Percentiles rank a stretch among this genome's conserved stretches.
phyloP scores from a whole-genome alignment of 2,329 filamentous ascomycete species.

The Phoma herbarum region DNA sequence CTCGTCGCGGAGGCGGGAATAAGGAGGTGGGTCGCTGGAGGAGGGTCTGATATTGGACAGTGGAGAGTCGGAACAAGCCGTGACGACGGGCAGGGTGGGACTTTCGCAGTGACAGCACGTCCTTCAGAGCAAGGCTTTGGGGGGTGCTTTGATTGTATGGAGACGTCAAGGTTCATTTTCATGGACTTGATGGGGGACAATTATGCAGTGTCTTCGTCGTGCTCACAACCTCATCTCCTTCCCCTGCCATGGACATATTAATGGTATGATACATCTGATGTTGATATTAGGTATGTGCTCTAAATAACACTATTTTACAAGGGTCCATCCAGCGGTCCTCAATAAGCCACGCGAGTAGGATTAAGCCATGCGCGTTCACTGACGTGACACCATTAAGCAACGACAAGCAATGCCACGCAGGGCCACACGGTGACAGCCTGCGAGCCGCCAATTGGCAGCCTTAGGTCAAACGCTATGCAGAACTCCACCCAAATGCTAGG shows the following conservation, averaged over 20 bases:
- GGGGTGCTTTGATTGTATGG: not conserved
- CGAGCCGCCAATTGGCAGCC: conserved; percentile 21
- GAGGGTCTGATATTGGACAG: conserved; percentile 13
- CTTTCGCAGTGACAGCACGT: not conserved
- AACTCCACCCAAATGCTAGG: conserved; percentile 26
- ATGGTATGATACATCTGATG: not conserved
- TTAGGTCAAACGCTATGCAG: conserved; percentile 29
- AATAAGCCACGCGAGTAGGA: conserved; percentile 11
- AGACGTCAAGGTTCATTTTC: not conserved
- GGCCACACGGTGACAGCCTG: conserved; percentile 16
- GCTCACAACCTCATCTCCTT: not conserved
- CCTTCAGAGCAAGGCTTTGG: not conserved
- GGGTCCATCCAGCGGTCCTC: conserved; percentile 29
- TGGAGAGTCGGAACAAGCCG: conserved; percentile 11
- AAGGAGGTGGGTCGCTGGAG: conserved; percentile 16
- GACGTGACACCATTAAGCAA: conserved; percentile 16
- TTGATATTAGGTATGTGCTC: conserved; percentile 29
- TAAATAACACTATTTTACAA: conserved; percentile 21
- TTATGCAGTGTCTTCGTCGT: not conserved
- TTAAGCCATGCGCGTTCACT: conserved; percentile 9
- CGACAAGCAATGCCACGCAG: conserved; percentile 20
- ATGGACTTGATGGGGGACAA: not conserved
- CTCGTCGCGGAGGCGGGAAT: conserved; percentile 16
- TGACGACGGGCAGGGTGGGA: not conserved
- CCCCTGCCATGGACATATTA: not conserved